Percentiles rank a stretch among this genome's conserved stretches.
Conservation (phyloP, 257 asterid species). For the Scutellaria barbata region DNA sequence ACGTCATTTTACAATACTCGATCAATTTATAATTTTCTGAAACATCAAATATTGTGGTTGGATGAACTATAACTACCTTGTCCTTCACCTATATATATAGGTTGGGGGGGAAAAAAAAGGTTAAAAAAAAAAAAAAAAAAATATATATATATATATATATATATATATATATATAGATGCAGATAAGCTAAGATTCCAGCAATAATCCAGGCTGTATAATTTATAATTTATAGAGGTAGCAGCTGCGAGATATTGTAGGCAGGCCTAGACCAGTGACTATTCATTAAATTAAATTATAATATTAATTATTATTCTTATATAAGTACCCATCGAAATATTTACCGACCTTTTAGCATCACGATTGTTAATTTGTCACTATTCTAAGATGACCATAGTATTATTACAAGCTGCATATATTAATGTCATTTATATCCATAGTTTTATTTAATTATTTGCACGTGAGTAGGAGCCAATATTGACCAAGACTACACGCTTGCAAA, state of each 20-base stretch:
- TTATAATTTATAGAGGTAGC: not conserved
- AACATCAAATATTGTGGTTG: too few relatives aligned
- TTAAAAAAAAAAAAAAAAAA: too few relatives aligned
- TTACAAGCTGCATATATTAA: conserved; percentile 20
- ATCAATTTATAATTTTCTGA: too few relatives aligned
- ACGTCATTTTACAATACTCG: too few relatives aligned
- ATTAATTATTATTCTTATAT: not conserved
- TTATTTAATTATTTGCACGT: not conserved
- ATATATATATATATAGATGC: too few relatives aligned
- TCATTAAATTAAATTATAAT: not conserved
- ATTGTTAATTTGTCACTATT: not conserved
- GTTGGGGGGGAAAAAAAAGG: too few relatives aligned
- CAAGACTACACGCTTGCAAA: too few relatives aligned
- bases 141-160: too few relatives aligned
- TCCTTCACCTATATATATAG: too few relatives aligned
- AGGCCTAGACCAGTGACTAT: not conserved
- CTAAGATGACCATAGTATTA: not conserved
- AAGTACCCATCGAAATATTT: not conserved
- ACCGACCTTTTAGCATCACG: not conserved
- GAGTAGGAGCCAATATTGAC: not conserved
- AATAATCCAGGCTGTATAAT: conserved; percentile 7
- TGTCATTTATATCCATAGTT: not conserved
- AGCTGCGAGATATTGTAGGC: not conserved
- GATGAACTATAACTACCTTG: too few relatives aligned
- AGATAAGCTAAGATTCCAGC: not conserved